phyloP scores from a whole-genome alignment of 2,329 filamentous ascomycete species.

The Pseudocercospora eumusae region DNA sequence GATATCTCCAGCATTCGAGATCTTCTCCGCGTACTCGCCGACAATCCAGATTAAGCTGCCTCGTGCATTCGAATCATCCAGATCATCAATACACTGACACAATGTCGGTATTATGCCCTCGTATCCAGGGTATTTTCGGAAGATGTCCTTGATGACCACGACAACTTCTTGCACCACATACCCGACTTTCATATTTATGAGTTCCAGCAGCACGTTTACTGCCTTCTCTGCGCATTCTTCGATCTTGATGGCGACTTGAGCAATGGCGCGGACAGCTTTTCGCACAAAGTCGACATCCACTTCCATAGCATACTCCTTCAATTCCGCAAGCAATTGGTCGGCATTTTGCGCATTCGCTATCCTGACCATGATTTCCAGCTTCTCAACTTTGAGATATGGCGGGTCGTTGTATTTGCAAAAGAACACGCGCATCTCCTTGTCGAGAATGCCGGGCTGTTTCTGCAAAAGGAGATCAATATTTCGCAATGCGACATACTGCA shows the following conservation, averaged over 20 bases:
- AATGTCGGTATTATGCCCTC: constrained; percentile 96
- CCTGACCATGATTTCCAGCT: constrained; percentile 98
- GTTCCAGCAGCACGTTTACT: constrained; percentile 86
- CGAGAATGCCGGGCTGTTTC: constrained; percentile 93
- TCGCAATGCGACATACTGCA: constrained; percentile 92
- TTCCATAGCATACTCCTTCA: constrained; percentile 97
- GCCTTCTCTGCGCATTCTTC: constrained; percentile 93
- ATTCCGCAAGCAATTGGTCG: constrained; percentile 86
- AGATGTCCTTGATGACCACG: constrained; percentile 98
- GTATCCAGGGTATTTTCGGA: constrained; percentile 95
- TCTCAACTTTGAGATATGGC: constrained; percentile 94
- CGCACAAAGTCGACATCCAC: constrained; percentile 99
- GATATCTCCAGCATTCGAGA: constrained; percentile 96
- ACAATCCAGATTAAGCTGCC: constrained; percentile 98
- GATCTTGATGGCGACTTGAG: constrained; percentile 98
- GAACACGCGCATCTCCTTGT: constrained; percentile 96
- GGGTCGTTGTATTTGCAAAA: constrained; percentile 99
- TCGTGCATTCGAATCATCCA: constrained; percentile 90
- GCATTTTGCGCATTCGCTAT: constrained; percentile 98
- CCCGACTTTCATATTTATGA: constrained; percentile 97
- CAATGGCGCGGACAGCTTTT: constrained; percentile 91
- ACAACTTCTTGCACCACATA: constrained; percentile 98
- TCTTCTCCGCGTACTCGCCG: constrained; percentile 98
- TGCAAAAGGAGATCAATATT: constrained; percentile 97
- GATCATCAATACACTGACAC: constrained; percentile 93